Evolutionary conservation across 2,329 filamentous ascomycete species (phyloP), one percentile per base, ranked within the genome.

Genomic region (Aspergillus sp.): DNA sequence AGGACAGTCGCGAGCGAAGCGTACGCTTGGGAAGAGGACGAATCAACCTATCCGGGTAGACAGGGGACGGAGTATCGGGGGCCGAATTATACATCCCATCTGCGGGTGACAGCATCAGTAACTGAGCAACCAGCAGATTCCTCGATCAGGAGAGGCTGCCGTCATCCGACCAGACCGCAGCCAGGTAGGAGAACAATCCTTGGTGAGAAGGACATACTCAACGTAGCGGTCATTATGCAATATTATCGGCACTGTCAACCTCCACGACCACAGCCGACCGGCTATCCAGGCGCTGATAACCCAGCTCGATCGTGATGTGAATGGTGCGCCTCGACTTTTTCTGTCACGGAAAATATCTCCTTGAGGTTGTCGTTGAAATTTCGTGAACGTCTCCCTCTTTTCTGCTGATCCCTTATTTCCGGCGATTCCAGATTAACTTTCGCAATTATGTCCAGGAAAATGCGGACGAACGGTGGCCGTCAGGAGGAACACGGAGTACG

Each of bases 21-120:
- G 89, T 88, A 65, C 91, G 88, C 75, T 89, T 94, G 41, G 94
- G 94, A 55, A 99, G 78, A 52, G 94, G 94, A 68, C 91, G 88
- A 70, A 99, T 99, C 56, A 93, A 88, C 72, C 94, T 87, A 69
- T 96, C 89, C 60, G 91, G 91, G 70, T 89, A 96, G 65, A 90
- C 80, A 54, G 88, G 85, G 55, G 91, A 94, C 58, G 86, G 81
- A 54, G 88, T 88, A 78, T 96, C 91, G 61, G 77, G 75, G 64
- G 74, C 72, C 64, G 76, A 74, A 59, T 77, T 76, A 67, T 78
- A 79, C 64, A 73, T 74, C 69, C 74, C 70, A 67, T 74, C 75
- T 78, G 70, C 65, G 64, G 59, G 66, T 58, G 61, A 65, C 62
- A 62, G 60, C 61, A 72, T 72, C 66, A 73, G 68, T 61, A 71